Evolutionary conservation across 169 alveolate species (phyloP), one percentile per base, ranked within the genome.

Genomic region (Ichthyophthirius multifiliis): DNA sequence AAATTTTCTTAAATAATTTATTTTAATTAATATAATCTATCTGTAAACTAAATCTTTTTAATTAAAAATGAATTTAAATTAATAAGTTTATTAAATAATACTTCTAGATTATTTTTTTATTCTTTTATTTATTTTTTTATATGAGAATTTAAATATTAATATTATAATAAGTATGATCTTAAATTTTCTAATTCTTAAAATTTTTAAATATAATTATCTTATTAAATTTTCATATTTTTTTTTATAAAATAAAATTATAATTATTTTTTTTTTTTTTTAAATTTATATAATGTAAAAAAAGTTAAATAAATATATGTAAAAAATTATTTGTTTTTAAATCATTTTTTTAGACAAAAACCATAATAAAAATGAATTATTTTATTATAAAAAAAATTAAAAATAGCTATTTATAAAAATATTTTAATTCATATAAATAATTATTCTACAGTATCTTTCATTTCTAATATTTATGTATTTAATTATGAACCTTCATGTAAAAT

Each of bases 381-480:
- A n/a, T n/a, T n/a, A n/a, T n/a, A n/a, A n/a, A n/a, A n/a, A n/a
- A n/a, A n/a, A n/a, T n/a, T n/a, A n/a, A n/a, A n/a, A n/a, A n/a
- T n/a, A n/a, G n/a, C n/a, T n/a, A n/a, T n/a, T n/a, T n/a, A n/a
- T n/a, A n/a, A n/a, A n/a, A n/a, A n/a, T n/a, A n/a, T n/a, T n/a
- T n/a, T n/a, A 73, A 45, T 64, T 91, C 90, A 98, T 77, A 98
- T 94, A 86, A 98, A 92, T 85, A 98, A 95, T 92, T 97, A 96
- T 91, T 98, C 99, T 83, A 98, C 96, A 81, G 94, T 94, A 90
- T 97, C 99, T 92, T 98, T 98, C 84, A 98, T 91, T 65, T 97
- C 99, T 31, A 96, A 94, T 82, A 98, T 96, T 91, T 97, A 98
- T 47, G 97, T 90, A 87, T 97, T 96, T 76, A 98, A 90, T 75